phyloP scores from a whole-genome alignment of 129 eudicot genomes.

The Escallonia herrerae region DNA sequence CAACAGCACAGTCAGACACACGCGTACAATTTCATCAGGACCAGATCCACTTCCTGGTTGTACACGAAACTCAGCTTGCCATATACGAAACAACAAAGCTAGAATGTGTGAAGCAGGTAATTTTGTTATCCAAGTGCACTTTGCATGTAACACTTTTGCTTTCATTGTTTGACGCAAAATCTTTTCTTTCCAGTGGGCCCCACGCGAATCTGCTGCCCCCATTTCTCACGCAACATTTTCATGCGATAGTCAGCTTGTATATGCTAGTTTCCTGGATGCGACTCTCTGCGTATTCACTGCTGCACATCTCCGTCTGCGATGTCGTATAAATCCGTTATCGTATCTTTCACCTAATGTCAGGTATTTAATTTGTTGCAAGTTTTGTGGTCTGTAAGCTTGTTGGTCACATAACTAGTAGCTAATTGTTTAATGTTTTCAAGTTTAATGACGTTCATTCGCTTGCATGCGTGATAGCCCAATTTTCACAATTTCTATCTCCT shows the following conservation, averaged over 20 bases:
- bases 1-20: conserved; percentile 59
- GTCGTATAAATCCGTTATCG: conserved; percentile 76
- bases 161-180: not conserved
- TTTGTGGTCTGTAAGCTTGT: not conserved
- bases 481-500: conserved; percentile 7
- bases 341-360: conserved; percentile 65
- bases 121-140: conserved; percentile 2
- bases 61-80: conserved; percentile 87
- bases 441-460: too few species aligned
- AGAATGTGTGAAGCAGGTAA: conserved; percentile 80
- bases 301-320: conserved; percentile 49
- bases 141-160: not conserved
- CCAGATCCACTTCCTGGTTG: conserved; percentile 70
- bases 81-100: conserved; percentile 78
- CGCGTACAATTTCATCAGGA: conserved; percentile 94
- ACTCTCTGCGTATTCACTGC: conserved; percentile 76
- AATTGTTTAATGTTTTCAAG: too few species aligned
- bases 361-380: conserved; percentile 17
- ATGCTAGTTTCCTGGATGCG: conserved; percentile 81
- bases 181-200: conserved; percentile 51
- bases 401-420: too few species aligned
- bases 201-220: conserved; percentile 70
- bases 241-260: conserved; percentile 74
- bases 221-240: conserved; percentile 83
- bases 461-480: not conserved